Base-by-base conservation (phyloP, 257 asterid genomes). In the Ballota nigra region DNA sequence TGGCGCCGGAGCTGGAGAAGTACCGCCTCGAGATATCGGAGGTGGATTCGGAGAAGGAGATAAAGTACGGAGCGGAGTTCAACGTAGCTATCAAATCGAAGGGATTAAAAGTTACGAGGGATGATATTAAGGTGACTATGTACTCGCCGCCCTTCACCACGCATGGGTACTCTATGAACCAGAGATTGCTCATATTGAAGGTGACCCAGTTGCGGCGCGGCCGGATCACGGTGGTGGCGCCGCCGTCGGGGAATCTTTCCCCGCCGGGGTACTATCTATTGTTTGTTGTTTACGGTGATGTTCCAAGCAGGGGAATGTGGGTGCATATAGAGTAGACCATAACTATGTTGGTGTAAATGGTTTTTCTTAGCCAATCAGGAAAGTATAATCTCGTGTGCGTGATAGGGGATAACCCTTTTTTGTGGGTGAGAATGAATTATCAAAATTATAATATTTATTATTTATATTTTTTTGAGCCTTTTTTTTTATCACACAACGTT, bases 61-160 rank as follows among this genome's bases (percentile, higher is more conserved):
- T 85, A 77, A 78, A 2, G 9, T 88, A 95, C 6, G 97, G 96
- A 0, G 58, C 10, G 1, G 70, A 77, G 3, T 87, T 95, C 57
- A 40, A 18, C 0, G 47, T 86, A 18, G 26, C 10, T 0, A 20
- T 90, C 34, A 10, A 57, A 0, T 59, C 67, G 62, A 45, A 40
- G 1, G 81, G 51, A 0, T 51, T 8, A 3, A 5, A 31, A 4
- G 40, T 81, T 4, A 72, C n/a, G 6, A 9, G n/a, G 57, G 24
- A 49, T 0, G 81, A 81, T 0, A 53, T 84, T 8, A 87, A 81
- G 82, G 91, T 92, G 11, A 88, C 96, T 0, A 86, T 92, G 96
- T 92, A 86, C 66, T 77, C 94, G 1, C 97, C 98, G 12, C 98
- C 98, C 1, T 95, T 95, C 74, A 95, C 99, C 20, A 92, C 99